These are phyloP conservation scores for Suillus variegatus DNA, from an alignment of 768 basidiomycete genomes.

Conservation along the genomic window DNA sequence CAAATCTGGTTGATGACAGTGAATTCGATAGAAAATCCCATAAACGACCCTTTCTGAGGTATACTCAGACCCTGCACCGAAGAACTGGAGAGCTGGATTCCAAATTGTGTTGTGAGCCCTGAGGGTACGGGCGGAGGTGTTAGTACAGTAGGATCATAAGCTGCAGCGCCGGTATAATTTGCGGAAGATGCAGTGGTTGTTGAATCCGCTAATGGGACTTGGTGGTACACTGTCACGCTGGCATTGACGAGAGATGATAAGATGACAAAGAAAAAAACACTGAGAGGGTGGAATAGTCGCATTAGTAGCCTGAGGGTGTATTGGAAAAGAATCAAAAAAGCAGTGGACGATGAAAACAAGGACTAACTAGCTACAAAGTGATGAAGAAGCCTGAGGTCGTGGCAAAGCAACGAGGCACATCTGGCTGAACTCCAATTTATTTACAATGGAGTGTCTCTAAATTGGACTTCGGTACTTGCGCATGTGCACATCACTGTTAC, in stretches of 20 bases:
- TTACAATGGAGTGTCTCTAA: background rate
- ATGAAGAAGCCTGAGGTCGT: background rate
- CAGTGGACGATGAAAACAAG: background rate
- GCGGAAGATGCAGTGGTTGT: constrained; percentile 22
- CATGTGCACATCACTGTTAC: no score
- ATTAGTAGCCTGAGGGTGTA: background rate
- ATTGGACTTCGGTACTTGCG: no score
- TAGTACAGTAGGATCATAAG: constrained; percentile 34
- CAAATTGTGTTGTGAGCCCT: constrained; percentile 23
- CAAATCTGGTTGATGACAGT: constrained; percentile 55
- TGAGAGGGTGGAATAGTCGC: background rate
- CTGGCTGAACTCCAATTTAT: background rate
- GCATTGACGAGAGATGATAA: constrained; percentile 13
- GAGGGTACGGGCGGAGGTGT: constrained; percentile 29
- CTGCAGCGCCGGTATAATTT: constrained; percentile 31
- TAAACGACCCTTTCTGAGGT: constrained; percentile 41
- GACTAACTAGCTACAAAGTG: background rate
- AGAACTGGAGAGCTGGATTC: constrained; percentile 26
- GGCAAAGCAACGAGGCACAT: background rate
- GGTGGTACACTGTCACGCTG: constrained; percentile 31
- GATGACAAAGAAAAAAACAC: constrained; percentile 3
- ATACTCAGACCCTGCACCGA: constrained; percentile 22
- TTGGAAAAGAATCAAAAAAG: background rate
- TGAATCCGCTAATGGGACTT: constrained; percentile 21
- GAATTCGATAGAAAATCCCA: constrained; percentile 67